Percentiles rank a stretch among this genome's conserved stretches.
These are phyloP conservation scores for Baeospora myosura DNA, from an alignment of 1,284 basidiomycete genomes.

Conservation along the genomic window DNA sequence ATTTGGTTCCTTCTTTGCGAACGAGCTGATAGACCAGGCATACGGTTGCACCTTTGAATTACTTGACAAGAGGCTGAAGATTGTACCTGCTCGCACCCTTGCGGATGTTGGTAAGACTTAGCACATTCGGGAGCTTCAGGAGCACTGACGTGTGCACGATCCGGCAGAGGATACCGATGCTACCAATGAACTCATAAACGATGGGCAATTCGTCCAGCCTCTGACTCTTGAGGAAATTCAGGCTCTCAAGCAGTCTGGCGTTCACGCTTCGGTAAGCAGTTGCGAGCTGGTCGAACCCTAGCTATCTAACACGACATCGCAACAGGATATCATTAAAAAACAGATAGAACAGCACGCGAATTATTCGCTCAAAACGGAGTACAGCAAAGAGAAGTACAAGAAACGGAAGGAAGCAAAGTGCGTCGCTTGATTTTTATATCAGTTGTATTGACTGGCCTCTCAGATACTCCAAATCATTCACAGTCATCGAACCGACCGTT, in stretches of 20 bases:
- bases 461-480: constrained; percentile 86
- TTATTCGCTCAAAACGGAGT: constrained; percentile 90
- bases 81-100: constrained; percentile 54
- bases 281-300: too few relatives aligned
- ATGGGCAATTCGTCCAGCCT: constrained; percentile 72
- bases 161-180: constrained; percentile 89
- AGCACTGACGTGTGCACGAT: constrained; percentile 9
- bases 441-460: constrained; percentile 8
- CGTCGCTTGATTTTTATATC: constrained; percentile 16
- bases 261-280: constrained; percentile 58
- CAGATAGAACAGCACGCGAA: constrained; percentile 89
- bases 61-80: constrained; percentile 54
- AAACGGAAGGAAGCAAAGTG: constrained; percentile 94
- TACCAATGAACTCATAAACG: constrained; percentile 84
- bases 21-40: constrained; percentile 63
- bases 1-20: constrained; percentile 64
- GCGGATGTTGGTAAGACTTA: constrained; percentile 60
- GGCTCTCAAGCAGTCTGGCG: constrained; percentile 67
- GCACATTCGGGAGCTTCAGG: constrained; percentile 9
- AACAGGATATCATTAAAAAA: constrained; percentile 84
- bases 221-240: constrained; percentile 78
- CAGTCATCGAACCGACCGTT: constrained; percentile 82
- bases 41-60: constrained; percentile 79
- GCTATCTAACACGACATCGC: constrained; percentile 1
- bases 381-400: constrained; percentile 94